Evolutionary conservation across 1,284 basidiomycete genomes (phyloP).

Genomic region (Ustilago trichophora): DNA sequence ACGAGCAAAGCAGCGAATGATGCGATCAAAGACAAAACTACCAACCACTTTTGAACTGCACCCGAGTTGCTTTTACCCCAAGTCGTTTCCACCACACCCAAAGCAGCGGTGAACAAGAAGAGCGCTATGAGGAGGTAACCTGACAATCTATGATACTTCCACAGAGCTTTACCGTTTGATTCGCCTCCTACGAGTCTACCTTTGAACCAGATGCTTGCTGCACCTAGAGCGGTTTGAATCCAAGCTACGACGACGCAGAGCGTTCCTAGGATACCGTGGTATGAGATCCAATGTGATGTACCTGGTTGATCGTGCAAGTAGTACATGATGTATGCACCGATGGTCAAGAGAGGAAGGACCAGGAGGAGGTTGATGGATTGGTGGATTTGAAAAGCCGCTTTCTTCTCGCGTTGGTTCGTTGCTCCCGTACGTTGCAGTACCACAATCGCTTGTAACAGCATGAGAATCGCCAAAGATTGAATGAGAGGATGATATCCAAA

Average conservation of each 20-base stretch:
- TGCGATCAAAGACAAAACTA: slow-evolving; percentile 5
- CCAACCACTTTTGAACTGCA: slow-evolving; percentile 1
- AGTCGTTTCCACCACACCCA: slow-evolving; percentile 48
- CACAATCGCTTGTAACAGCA: slow-evolving; percentile 48
- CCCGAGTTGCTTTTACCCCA: slow-evolving; percentile 34
- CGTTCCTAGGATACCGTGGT: slow-evolving; percentile 53
- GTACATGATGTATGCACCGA: slow-evolving; percentile 56
- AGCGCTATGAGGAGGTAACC: slow-evolving; percentile 48
- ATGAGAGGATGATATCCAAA: slow-evolving; percentile 58
- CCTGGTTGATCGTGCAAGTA: slow-evolving; percentile 51
- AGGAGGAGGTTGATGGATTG: slow-evolving; percentile 45
- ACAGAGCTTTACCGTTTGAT: slow-evolving; percentile 37
- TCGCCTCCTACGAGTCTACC: slow-evolving; percentile 46
- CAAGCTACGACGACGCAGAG: slow-evolving; percentile 36
- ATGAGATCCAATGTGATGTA: slow-evolving; percentile 47
- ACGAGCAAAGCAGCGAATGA: slow-evolving; percentile 1
- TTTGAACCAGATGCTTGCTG: slow-evolving; percentile 49
- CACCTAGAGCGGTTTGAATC: slow-evolving; percentile 52
- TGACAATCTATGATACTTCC: slow-evolving; percentile 49
- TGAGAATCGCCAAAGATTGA: slow-evolving; percentile 46
- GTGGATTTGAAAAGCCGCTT: slow-evolving; percentile 35
- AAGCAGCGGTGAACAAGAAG: slow-evolving; percentile 34
- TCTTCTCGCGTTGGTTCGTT: slow-evolving; percentile 22
- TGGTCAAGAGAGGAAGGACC: slow-evolving; percentile 51
- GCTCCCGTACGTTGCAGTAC: slow-evolving; percentile 48